Base-by-base conservation (phyloP, 495 filamentous ascomycete species). In the Penicillium cosmopolitanum region DNA sequence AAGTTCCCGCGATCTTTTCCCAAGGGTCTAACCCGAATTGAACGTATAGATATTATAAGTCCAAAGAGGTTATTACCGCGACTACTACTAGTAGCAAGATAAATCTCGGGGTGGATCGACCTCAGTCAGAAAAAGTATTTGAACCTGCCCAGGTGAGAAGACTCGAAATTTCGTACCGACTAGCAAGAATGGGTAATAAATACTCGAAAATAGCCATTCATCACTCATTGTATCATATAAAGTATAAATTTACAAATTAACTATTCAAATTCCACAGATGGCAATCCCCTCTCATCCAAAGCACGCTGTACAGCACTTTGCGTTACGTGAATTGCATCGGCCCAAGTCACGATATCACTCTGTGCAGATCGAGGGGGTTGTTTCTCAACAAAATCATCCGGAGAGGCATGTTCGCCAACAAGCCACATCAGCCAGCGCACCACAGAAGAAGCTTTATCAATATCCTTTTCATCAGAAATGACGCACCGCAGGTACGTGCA, bases 401-500 rank as follows among this genome's bases (percentile, higher is more conserved):
- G 38, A 19, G 60, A 42, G 28, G 51, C 44, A 9, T 71, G 72
- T 43, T 88, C 85, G 28, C 82, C 83, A 25, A 95, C 73, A 2
- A 93, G 71, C 85, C 88, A 92, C 13, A 67, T 80, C 33, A 96
- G 53, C 91, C 92, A 96, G 60, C 76, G 82, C 1, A 87, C 79
- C 6, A 92, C 73, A 6, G 81, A 82, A 0, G 85, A 80, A 5
- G 84, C 89, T 71, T 95, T 95, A 16, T 82, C 85, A 74, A 96
- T 77, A 69, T 96, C 84, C 58, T 80, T 76, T 72, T 96, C 93
- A 28, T 91, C 87, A 3, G 70, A 35, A 0, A 94, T 82, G 7
- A 96, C 91, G 34, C 80, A 79, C 8, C 66, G 76, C 33, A 96
- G 65, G 73, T 96, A 96, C 60, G 69, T 77, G 43, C 75, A 83